phyloP scores from a whole-genome alignment of 371 early-diverging fungal genomes.

The Haplosporangium sp. region DNA sequence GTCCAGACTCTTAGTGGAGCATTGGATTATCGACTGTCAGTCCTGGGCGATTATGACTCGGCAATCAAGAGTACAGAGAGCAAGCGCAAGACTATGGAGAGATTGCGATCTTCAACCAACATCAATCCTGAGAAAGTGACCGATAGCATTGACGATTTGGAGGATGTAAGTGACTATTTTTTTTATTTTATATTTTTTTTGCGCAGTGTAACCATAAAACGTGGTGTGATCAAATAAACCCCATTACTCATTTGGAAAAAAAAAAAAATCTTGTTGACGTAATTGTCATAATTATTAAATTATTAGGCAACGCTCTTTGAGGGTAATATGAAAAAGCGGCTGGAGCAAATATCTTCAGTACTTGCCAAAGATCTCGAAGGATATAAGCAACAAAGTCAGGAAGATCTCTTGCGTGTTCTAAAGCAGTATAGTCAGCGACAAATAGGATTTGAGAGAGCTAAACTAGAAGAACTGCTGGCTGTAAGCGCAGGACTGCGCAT shows the following conservation, averaged over 20 bases:
- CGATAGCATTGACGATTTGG: slow-evolving; percentile 55
- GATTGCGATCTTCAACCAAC: slow-evolving; percentile 45
- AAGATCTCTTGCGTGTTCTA: slow-evolving; percentile 41
- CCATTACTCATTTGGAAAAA: slow-evolving; percentile 3
- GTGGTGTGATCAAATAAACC: not conserved
- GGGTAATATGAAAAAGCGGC: slow-evolving; percentile 49
- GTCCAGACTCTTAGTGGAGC: slow-evolving; percentile 48
- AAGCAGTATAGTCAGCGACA: slow-evolving; percentile 49
- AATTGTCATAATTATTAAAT: not conserved
- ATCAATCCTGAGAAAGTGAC: slow-evolving; percentile 55
- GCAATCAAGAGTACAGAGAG: slow-evolving; percentile 48
- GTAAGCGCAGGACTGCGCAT: slow-evolving; percentile 22
- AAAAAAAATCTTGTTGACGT: not conserved
- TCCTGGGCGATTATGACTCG: slow-evolving; percentile 45
- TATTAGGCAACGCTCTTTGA: slow-evolving; percentile 44
- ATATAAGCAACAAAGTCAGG: slow-evolving; percentile 42
- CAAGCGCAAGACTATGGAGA: slow-evolving; percentile 53
- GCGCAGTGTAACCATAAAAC: not conserved
- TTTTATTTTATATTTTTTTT: not conserved
- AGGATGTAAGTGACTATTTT: slow-evolving; percentile 40
- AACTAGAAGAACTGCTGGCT: slow-evolving; percentile 41
- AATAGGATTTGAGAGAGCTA: slow-evolving; percentile 50
- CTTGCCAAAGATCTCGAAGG: slow-evolving; percentile 44
- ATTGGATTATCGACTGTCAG: slow-evolving; percentile 46
- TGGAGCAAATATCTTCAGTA: slow-evolving; percentile 41